Percentiles rank a stretch among this genome's conserved stretches.
These are phyloP conservation scores for Medicago lupulina DNA, from an alignment of 306 rosid genomes.

Conservation along the genomic window DNA sequence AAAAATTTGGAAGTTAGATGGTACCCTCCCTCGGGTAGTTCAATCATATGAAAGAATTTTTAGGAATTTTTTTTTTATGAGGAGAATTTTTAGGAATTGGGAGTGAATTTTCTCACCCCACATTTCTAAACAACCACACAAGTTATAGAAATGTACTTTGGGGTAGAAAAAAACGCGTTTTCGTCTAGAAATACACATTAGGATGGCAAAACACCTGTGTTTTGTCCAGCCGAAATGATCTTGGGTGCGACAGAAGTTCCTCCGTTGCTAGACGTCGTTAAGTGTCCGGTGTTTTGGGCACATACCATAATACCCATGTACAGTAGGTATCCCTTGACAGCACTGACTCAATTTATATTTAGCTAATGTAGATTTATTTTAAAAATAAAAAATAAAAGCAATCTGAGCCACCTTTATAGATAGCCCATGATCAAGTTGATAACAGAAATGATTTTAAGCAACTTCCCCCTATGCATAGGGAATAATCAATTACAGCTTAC, in stretches of 20 bases:
- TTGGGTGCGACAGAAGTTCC: neutral
- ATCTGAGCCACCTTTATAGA: slow-evolving; percentile 1
- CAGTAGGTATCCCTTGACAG: neutral
- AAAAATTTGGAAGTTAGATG: neutral
- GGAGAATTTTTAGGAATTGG: no score
- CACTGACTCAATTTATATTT: neutral
- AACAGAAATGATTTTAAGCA: slow-evolving; percentile 36
- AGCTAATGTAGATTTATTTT: neutral
- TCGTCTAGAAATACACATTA: no score
- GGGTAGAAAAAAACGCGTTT: no score
- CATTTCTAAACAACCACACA: neutral
- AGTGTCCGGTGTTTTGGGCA: neutral
- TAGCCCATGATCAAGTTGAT: neutral
- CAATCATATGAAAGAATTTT: neutral
- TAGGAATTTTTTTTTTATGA: no score
- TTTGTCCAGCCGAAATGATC: neutral
- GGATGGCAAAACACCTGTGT: no score
- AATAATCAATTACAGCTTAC: slow-evolving; percentile 12
- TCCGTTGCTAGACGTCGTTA: neutral
- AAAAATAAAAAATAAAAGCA: neutral
- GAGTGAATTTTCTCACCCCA: no score
- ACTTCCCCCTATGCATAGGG: slow-evolving; percentile 12
- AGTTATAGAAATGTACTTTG: no score
- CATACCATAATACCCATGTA: neutral
- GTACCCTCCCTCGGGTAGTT: neutral